phyloP scores from a whole-genome alignment of 164 flowering plant genomes.

The Chimonanthus salicifolius region DNA sequence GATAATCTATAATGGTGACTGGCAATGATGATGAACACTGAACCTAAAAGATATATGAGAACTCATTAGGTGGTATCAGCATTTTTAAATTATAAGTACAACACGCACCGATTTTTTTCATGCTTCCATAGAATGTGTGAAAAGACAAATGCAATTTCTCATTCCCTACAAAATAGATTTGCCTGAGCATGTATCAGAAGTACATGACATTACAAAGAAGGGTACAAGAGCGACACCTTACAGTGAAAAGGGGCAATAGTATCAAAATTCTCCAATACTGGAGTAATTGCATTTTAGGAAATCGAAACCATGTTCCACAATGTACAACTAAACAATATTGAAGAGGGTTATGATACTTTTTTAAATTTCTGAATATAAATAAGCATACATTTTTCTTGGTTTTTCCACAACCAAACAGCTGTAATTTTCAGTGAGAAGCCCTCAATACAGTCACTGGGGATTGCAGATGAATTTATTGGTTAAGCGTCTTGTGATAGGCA shows the following conservation, averaged over 20 bases:
- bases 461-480: conserved; percentile 6
- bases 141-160: too few relatives aligned
- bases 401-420: background rate
- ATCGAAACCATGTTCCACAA: background rate
- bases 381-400: background rate
- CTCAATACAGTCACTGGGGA: background rate
- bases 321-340: background rate
- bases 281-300: background rate
- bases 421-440: background rate
- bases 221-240: background rate
- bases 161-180: too few relatives aligned
- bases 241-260: background rate
- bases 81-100: too few relatives aligned
- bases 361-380: background rate
- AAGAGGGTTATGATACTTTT: background rate
- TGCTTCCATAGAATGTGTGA: too few relatives aligned
- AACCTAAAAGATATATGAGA: too few relatives aligned
- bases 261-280: background rate
- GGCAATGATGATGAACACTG: too few relatives aligned
- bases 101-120: too few relatives aligned
- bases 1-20: too few relatives aligned
- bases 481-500: conserved; percentile 25
- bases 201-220: background rate
- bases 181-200: too few relatives aligned
- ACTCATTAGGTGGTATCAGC: too few relatives aligned